Evolutionary conservation across 179 eudicot genomes (phyloP).

Genomic region (Beta corolliflora): DNA sequence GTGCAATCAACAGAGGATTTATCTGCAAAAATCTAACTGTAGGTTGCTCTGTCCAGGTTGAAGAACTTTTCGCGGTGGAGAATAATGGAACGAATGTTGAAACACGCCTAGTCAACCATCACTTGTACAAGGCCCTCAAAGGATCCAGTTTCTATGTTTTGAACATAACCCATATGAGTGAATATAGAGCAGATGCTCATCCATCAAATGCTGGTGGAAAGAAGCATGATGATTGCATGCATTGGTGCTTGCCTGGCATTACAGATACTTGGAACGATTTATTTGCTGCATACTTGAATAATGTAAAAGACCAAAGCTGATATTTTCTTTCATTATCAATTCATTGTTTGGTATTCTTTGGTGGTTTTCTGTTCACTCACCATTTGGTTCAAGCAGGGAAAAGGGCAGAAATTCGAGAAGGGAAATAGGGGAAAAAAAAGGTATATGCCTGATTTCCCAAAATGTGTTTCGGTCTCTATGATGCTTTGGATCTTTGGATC

Average conservation of each 20-base stretch:
- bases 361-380: neutral
- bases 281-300: slow-evolving; percentile 55
- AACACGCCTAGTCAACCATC: slow-evolving; percentile 68
- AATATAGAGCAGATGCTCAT: slow-evolving; percentile 93
- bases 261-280: slow-evolving; percentile 96
- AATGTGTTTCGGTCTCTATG: too few species aligned
- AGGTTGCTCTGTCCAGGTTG: slow-evolving; percentile 49
- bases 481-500: too few species aligned
- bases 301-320: slow-evolving; percentile 31
- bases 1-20: neutral
- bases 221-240: slow-evolving; percentile 98
- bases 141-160: slow-evolving; percentile 63
- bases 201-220: slow-evolving; percentile 91
- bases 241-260: slow-evolving; percentile 94
- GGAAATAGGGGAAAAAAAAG: too few species aligned
- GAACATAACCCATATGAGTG: slow-evolving; percentile 80
- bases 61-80: slow-evolving; percentile 56
- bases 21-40: neutral
- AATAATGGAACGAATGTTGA: slow-evolving; percentile 87
- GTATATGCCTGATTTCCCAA: too few species aligned
- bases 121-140: slow-evolving; percentile 58
- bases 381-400: too few species aligned
- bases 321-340: neutral
- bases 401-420: too few species aligned
- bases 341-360: neutral